These are phyloP conservation scores for Apophysomyces ossiformis DNA, from an alignment of 371 early-diverging fungal species.

Conservation along the genomic window DNA sequence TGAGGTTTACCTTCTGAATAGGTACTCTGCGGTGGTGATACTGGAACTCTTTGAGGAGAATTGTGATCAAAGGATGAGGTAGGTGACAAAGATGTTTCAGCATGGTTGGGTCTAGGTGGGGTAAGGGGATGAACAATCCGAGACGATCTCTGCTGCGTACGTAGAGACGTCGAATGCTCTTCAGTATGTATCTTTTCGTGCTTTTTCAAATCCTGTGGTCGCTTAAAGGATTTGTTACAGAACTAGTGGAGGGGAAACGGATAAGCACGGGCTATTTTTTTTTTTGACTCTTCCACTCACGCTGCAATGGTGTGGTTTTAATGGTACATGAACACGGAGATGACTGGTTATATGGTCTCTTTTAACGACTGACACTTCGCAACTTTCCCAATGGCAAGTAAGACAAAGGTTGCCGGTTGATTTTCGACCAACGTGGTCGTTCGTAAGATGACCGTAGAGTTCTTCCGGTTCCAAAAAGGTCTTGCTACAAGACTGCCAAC, in stretches of 20 bases:
- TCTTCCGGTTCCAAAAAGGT: slow-evolving; percentile 77
- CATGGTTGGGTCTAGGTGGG: slow-evolving; percentile 19
- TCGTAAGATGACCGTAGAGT: slow-evolving; percentile 83
- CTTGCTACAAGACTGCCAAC: slow-evolving; percentile 55
- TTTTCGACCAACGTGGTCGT: slow-evolving; percentile 93
- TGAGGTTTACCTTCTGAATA: slow-evolving; percentile 30
- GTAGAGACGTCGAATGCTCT: slow-evolving; percentile 23
- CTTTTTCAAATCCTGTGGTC: slow-evolving; percentile 90
- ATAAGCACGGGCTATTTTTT: neutral
- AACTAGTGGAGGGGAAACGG: slow-evolving; percentile 27
- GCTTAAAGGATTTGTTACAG: slow-evolving; percentile 84
- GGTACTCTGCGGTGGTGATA: slow-evolving; percentile 40
- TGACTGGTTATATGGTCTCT: slow-evolving; percentile 97
- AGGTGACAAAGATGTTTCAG: slow-evolving; percentile 19
- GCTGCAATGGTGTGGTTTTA: slow-evolving; percentile 85
- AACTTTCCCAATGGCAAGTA: slow-evolving; percentile 87
- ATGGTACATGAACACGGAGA: slow-evolving; percentile 87
- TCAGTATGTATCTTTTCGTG: slow-evolving; percentile 84
- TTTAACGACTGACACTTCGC: slow-evolving; percentile 76
- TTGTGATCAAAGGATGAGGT: slow-evolving; percentile 13
- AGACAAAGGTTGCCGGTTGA: slow-evolving; percentile 86
- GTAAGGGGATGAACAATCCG: slow-evolving; percentile 19
- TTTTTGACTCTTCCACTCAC: slow-evolving; percentile 30
- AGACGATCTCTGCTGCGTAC: slow-evolving; percentile 13
- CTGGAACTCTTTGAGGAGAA: slow-evolving; percentile 25